These are phyloP conservation scores for Adansonia gregorii DNA, from an alignment of 441 rosid genomes.

Conservation along the genomic window DNA sequence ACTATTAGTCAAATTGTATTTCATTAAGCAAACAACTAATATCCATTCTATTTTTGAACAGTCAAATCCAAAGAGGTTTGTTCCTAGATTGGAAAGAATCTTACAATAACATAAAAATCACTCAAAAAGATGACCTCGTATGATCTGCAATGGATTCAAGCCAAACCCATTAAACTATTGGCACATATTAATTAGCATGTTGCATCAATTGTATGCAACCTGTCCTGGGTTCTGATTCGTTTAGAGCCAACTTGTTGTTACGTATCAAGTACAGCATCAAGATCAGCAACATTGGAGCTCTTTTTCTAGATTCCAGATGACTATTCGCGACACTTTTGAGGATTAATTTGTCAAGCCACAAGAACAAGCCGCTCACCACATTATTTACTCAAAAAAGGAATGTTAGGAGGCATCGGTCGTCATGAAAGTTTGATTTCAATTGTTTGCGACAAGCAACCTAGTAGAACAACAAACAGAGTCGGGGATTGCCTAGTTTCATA, in stretches of 20 bases:
- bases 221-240: neutral
- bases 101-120: no score
- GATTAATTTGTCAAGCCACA: neutral
- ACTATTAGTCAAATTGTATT: neutral
- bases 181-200: neutral
- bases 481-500: no score
- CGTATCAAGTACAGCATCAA: neutral
- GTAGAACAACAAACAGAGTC: no score
- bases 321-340: neutral
- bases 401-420: neutral
- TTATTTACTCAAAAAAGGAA: neutral
- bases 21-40: no score
- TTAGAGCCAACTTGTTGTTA: no score
- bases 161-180: neutral
- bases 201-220: conserved; percentile 12
- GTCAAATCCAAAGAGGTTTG: neutral
- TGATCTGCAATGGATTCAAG: neutral
- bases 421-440: neutral
- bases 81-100: no score
- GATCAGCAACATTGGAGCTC: neutral
- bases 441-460: no score
- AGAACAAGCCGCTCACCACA: neutral
- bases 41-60: neutral
- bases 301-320: neutral
- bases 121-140: no score